Conservation (phyloP, 2,329 filamentous ascomycete species). For the Fusarium brachygibbosum region DNA sequence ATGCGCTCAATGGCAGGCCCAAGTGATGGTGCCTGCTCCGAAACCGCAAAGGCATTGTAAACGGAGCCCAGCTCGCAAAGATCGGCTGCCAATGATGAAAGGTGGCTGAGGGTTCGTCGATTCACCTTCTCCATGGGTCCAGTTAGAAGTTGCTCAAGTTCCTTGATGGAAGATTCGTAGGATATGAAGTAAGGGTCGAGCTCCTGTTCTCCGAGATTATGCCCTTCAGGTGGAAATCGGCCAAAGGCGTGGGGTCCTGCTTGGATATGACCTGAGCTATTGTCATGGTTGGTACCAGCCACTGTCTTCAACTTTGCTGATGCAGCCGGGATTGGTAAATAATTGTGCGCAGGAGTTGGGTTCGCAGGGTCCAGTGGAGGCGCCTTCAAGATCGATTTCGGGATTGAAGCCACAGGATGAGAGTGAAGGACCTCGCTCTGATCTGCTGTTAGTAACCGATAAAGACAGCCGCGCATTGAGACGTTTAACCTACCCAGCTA, state of each 20-base stretch:
- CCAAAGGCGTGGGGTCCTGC: constrained; percentile 72
- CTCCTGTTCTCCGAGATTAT: constrained; percentile 85
- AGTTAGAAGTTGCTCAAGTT: constrained; percentile 87
- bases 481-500: constrained; percentile 81
- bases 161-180: constrained; percentile 92
- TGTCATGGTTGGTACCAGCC: constrained; percentile 55
- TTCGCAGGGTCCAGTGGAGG: constrained; percentile 97
- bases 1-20: constrained; percentile 94
- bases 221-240: constrained; percentile 85
- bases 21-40: constrained; percentile 88
- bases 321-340: constrained; percentile 84
- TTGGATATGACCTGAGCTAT: constrained; percentile 55
- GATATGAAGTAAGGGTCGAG: constrained; percentile 96
- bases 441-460: constrained; percentile 35
- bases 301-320: constrained; percentile 86
- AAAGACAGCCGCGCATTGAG: neutral
- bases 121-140: constrained; percentile 98
- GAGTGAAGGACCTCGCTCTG: constrained; percentile 96
- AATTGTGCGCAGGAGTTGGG: constrained; percentile 86
- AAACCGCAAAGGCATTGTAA: constrained; percentile 96
- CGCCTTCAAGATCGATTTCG: constrained; percentile 93
- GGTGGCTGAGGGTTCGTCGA: constrained; percentile 85
- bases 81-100: constrained; percentile 86
- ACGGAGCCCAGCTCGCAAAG: constrained; percentile 94
- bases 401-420: constrained; percentile 89